Base-by-base conservation (phyloP, 306 rosid genomes). In the Casuarina glauca region DNA sequence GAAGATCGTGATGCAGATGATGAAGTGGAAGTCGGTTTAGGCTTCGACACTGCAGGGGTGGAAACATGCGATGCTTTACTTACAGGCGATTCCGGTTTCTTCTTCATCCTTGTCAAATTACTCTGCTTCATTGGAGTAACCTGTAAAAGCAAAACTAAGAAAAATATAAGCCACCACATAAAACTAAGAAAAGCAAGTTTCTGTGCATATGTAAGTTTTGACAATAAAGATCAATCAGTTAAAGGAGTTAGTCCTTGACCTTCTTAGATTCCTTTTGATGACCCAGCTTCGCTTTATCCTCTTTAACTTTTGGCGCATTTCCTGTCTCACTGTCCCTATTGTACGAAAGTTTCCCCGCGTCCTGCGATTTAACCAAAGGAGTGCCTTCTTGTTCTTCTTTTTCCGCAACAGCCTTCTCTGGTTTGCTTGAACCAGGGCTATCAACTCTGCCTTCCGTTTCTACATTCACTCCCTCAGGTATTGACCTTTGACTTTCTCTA, bases 1-100 rank as follows among this genome's bases (percentile, higher is more conserved):
- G 92, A 88, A 84, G 91, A 70, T 54, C 80, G 49, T n/a, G 87
- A 58, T 63, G 84, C 71, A 44, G 79, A 75, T 36, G 75, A 55
- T 66, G 82, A 79, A 50, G 74, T 83, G 4, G 87, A 79, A 71
- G 73, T 82, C 74, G 85, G 48, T 44, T 76, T 35, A 53, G 87
- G 82, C 86, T 82, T 91, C 64, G 94, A 80, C 79, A 64, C 85
- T 87, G 82, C 90, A 3, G 88, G 94, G 9, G 87, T 85, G 44
- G 89, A 79, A 81, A 80, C 82, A 66, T 70, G 86, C 36, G 91
- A 84, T 66, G 87, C 79, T 90, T 81, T 91, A 53, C 86, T 63
- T 15, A 82, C 81, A 74, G 85, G 81, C 10, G 79, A 67, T 69
- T n/a, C 62, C 4, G 86, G 70, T 78, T 91, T 91, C 92, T 90